Evolutionary conservation across 495 filamentous ascomycete species (phyloP).

Genomic region (Trichoderma erinaceum): DNA sequence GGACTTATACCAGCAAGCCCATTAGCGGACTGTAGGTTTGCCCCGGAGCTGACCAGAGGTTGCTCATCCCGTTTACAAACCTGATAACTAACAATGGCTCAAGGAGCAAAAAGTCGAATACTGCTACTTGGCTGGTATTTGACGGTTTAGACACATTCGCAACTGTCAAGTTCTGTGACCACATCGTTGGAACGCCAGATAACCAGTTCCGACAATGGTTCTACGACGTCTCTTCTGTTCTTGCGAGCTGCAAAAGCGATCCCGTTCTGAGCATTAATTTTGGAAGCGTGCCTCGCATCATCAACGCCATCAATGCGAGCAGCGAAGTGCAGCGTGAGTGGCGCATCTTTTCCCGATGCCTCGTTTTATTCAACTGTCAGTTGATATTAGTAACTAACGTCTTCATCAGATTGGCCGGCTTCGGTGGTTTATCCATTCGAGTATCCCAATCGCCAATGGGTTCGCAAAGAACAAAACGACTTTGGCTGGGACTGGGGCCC

Average conservation of each 20-base stretch:
- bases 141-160: conserved; percentile 64
- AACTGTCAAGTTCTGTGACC: conserved; percentile 55
- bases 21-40: conserved; percentile 42
- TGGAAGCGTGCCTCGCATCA: conserved; percentile 10
- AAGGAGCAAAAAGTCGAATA: conserved; percentile 20
- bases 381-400: neutral
- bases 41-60: neutral
- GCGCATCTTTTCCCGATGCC: conserved; percentile 22
- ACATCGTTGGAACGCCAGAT: conserved; percentile 54
- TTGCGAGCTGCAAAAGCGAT: conserved; percentile 36
- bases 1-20: conserved; percentile 51
- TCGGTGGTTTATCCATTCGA: conserved; percentile 44
- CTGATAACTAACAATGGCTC: neutral
- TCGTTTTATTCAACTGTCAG: neutral
- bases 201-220: conserved; percentile 69
- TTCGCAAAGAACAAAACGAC: conserved; percentile 64
- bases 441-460: conserved; percentile 54
- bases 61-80: neutral
- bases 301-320: conserved; percentile 41
- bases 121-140: conserved; percentile 50
- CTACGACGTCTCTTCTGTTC: conserved; percentile 53
- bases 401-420: conserved; percentile 34
- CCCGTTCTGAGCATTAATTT: conserved; percentile 8
- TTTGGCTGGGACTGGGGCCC: conserved; percentile 70
- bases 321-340: conserved; percentile 35